A percentile compares a stretch with the other conserved stretches of the same genome.
phyloP scores from a whole-genome alignment of 2,329 filamentous ascomycete species.

The Ophiocordyceps australis region DNA sequence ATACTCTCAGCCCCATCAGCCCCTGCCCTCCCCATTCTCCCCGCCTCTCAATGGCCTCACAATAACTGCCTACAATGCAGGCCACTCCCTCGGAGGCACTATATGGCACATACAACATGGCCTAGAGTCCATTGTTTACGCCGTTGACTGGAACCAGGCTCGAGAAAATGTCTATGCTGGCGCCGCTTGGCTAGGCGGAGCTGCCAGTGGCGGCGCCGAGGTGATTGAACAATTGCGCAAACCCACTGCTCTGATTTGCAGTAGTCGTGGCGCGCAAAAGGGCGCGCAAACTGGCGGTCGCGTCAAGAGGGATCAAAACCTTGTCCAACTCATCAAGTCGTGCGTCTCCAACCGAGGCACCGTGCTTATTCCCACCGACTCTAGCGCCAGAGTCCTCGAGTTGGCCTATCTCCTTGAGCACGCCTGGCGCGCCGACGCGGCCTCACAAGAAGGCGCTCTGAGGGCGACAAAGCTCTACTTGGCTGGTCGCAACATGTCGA shows the following conservation, averaged over 20 bases:
- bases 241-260: slow-evolving; percentile 86
- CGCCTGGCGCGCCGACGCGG: slow-evolving; percentile 58
- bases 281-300: slow-evolving; percentile 53
- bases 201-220: slow-evolving; percentile 63
- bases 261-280: slow-evolving; percentile 61
- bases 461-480: slow-evolving; percentile 51
- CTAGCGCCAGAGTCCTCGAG: slow-evolving; percentile 84
- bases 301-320: slow-evolving; percentile 66
- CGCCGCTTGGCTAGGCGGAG: slow-evolving; percentile 80
- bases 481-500: slow-evolving; percentile 70
- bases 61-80: slow-evolving; percentile 91
- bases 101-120: slow-evolving; percentile 99
- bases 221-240: slow-evolving; percentile 88
- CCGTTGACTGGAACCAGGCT: slow-evolving; percentile 96
- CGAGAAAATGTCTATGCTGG: slow-evolving; percentile 87
- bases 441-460: slow-evolving; percentile 30
- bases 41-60: slow-evolving; percentile 80
- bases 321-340: slow-evolving; percentile 65
- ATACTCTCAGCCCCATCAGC: slow-evolving; percentile 92
- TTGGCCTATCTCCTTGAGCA: slow-evolving; percentile 85
- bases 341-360: slow-evolving; percentile 72
- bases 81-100: slow-evolving; percentile 87
- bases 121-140: slow-evolving; percentile 91
- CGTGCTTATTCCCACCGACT: slow-evolving; percentile 85
- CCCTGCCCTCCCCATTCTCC: slow-evolving; percentile 70